Percentiles rank a stretch among this genome's conserved stretches.
Evolutionary conservation across 495 filamentous ascomycete species (phyloP).

Genomic region (Aspergillus wentii): DNA sequence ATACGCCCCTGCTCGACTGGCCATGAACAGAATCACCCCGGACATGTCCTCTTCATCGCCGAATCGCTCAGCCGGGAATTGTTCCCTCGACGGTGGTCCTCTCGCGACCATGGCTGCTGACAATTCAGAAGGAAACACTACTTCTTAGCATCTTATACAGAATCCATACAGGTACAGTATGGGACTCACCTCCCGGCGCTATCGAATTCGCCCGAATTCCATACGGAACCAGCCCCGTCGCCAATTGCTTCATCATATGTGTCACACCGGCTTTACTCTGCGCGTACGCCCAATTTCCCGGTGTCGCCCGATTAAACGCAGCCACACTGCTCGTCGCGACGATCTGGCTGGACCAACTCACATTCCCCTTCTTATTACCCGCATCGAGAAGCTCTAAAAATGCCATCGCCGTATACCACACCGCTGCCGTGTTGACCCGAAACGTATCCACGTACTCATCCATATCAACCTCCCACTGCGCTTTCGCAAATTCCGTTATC

Average conservation of each 20-base stretch:
- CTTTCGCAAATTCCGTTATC: no score
- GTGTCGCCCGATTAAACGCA: constrained; percentile 52
- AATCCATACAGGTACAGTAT: no score
- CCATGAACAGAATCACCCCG: constrained; percentile 55
- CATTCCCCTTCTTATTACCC: constrained; percentile 25
- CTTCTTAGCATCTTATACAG: no score
- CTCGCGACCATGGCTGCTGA: constrained; percentile 4
- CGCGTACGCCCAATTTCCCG: constrained; percentile 42
- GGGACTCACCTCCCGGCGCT: constrained; percentile 54
- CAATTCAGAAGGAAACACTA: constrained; percentile 9
- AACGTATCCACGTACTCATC: constrained; percentile 30
- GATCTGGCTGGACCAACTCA: constrained; percentile 46
- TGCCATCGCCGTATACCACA: constrained; percentile 34
- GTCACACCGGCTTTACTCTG: constrained; percentile 60
- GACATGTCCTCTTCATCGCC: constrained; percentile 59
- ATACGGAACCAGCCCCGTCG: constrained; percentile 47
- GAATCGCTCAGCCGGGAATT: constrained; percentile 42
- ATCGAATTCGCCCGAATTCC: constrained; percentile 56
- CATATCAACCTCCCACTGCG: constrained; percentile 41
- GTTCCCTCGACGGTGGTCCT: constrained; percentile 22
- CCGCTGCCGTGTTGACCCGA: constrained; percentile 28
- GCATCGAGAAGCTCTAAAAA: constrained; percentile 40
- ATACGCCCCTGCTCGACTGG: constrained; percentile 56
- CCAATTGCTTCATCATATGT: constrained; percentile 57
- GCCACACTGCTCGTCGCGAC: constrained; percentile 56